Conservation (phyloP, 257 asterid species). For the Prunella vulgaris region DNA sequence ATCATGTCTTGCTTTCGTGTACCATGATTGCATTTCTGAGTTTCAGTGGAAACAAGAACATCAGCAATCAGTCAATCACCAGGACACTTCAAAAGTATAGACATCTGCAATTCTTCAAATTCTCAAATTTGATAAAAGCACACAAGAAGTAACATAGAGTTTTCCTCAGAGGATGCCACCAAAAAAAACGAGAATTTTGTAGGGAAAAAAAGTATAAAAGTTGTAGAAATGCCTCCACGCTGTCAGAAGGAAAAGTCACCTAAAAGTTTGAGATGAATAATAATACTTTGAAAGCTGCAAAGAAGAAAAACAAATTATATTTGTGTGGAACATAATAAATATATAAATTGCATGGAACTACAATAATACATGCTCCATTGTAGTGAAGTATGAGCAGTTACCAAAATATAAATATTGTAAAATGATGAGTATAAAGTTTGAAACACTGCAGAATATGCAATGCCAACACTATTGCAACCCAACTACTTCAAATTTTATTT, state of each 20-base stretch:
- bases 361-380: not conserved
- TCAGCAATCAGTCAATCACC: constrained; percentile 9
- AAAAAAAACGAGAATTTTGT: not conserved
- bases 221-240: not conserved
- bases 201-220: not conserved
- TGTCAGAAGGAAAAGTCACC: not conserved
- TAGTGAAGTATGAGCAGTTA: constrained; percentile 4
- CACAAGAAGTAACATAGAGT: not conserved
- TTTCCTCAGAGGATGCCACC: not conserved
- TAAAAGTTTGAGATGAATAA: too few species aligned
- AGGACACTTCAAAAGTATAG: not conserved
- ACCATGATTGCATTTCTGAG: constrained; percentile 54
- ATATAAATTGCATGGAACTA: not conserved
- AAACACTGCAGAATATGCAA: not conserved
- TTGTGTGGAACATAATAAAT: not conserved
- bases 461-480: not conserved
- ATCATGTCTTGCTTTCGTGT: constrained; percentile 64
- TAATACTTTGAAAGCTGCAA: not conserved
- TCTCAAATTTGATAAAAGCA: not conserved
- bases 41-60: constrained; percentile 14
- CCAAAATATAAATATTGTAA: not conserved
- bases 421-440: not conserved
- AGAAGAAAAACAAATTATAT: not conserved
- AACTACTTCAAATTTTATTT: constrained; percentile 2
- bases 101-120: not conserved